phyloP scores from a whole-genome alignment of 768 basidiomycete genomes.

The Galerina marginata region DNA sequence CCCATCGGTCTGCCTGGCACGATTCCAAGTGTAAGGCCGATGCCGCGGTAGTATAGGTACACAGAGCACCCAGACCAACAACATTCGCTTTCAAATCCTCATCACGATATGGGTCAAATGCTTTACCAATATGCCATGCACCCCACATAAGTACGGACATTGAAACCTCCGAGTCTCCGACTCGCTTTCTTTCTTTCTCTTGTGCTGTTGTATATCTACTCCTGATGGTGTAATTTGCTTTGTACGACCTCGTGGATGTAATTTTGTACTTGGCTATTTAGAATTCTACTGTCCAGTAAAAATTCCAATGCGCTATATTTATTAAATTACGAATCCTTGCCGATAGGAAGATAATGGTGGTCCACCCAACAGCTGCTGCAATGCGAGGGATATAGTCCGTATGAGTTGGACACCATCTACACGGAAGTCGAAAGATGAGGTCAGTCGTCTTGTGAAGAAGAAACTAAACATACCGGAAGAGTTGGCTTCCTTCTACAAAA shows the following conservation, averaged over 20 bases:
- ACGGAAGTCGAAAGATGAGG: too few relatives aligned
- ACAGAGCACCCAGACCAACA: slow-evolving; percentile 28
- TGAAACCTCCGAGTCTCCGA: slow-evolving; percentile 25
- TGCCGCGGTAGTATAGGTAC: slow-evolving; percentile 33
- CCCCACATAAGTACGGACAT: slow-evolving; percentile 35
- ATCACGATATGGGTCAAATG: slow-evolving; percentile 18
- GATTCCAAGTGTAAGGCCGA: slow-evolving; percentile 21
- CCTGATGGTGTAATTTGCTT: background rate
- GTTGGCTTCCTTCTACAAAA: slow-evolving; percentile 69
- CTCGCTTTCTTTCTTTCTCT: slow-evolving; percentile 2
- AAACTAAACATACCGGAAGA: slow-evolving; percentile 61
- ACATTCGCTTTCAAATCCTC: slow-evolving; percentile 13
- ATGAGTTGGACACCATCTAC: slow-evolving; percentile 79
- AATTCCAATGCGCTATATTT: background rate
- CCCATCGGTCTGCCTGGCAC: slow-evolving; percentile 30
- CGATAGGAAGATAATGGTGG: slow-evolving; percentile 66
- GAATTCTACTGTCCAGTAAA: background rate
- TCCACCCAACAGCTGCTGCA: slow-evolving; percentile 67
- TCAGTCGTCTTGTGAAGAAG: background rate
- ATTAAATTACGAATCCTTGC: slow-evolving; percentile 51
- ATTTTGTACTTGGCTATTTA: slow-evolving; percentile 3
- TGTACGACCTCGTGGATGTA: background rate
- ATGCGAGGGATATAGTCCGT: slow-evolving; percentile 75
- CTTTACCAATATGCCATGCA: slow-evolving; percentile 27
- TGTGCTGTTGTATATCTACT: slow-evolving; percentile 8